Evolutionary conservation across 371 early-diverging fungal genomes (phyloP).

Genomic region (Mortierella sp.): DNA sequence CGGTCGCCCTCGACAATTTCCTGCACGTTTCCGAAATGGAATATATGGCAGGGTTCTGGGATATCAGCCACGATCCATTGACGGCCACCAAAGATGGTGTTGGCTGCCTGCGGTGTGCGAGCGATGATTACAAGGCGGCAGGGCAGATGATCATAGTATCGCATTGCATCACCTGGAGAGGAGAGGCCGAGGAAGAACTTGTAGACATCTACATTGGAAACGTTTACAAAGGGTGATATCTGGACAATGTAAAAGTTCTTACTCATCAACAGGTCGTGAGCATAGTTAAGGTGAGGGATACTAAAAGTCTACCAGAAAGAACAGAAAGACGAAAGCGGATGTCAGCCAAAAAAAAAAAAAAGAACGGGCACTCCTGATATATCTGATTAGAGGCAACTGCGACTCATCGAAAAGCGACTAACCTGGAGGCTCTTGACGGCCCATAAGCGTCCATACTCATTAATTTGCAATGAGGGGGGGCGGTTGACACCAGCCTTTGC

Average conservation of each 20-base stretch:
- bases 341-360: not conserved
- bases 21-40: conserved; percentile 52
- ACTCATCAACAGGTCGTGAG: conserved; percentile 51
- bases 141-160: conserved; percentile 46
- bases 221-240: conserved; percentile 51
- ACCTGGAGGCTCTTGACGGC: conserved; percentile 47
- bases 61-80: conserved; percentile 54
- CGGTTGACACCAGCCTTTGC: conserved; percentile 50
- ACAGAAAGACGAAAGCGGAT: not conserved
- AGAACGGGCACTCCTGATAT: not conserved
- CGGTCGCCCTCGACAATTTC: conserved; percentile 27
- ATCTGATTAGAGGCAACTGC: too few species aligned
- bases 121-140: conserved; percentile 55
- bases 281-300: conserved; percentile 52
- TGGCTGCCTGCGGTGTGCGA: conserved; percentile 36
- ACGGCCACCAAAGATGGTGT: conserved; percentile 30
- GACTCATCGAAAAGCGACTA: not conserved
- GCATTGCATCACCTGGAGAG: conserved; percentile 55
- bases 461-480: conserved; percentile 41
- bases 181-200: conserved; percentile 52
- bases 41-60: conserved; percentile 55
- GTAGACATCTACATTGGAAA: conserved; percentile 35
- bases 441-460: conserved; percentile 54
- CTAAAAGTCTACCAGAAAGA: conserved; percentile 28
- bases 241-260: conserved; percentile 56